Base-by-base conservation (phyloP, 2,329 filamentous ascomycete genomes). In the Arthroderma sp. region DNA sequence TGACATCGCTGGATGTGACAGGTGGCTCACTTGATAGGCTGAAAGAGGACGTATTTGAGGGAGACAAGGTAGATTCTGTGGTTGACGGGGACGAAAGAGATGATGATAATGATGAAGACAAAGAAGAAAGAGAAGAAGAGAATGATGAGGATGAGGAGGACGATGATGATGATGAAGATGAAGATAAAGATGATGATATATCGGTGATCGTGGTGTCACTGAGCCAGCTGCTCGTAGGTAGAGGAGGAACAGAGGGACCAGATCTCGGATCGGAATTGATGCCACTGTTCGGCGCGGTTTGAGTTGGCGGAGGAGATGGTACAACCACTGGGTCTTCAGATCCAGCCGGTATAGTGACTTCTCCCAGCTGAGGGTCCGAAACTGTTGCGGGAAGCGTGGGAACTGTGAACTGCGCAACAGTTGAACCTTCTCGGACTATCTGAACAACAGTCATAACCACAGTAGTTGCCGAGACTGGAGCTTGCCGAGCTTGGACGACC, bases 301-400 rank as follows among this genome's bases (percentile, higher is more conserved):
- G 28, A 36, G 44, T 29, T 15, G 42, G 32, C 7, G 44, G 47
- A 31, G 36, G 5, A 9, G 43, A 42, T 9, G 48, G 36, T 9
- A 47, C 41, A 29, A 43, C 44, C 27, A 49, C 41, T 15, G 46
- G 48, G 28, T 50, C 28, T 31, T 44, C 44, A 28, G 47, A 39
- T n/a, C 51, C 50, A 34, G 50, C 48, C 7, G 53, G 53, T 39
- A 56, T 52, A 4, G 55, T 56, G 22, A 56, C 37, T 38, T 47
- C 28, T 3, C 55, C 54, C 28, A 53, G 41, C 8, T 46, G 28
- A 10, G 53, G 49, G 36, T 54, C 51, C 22, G 55, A 55, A 27
- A 57, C 48, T 10, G 50, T 52, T 31, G 55, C 52, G 10, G 55
- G 53, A 9, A 57, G 49, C 10, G 52, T 52, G 37, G 50, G 37